These are phyloP conservation scores for Pyrenochaeta sp. DNA, from an alignment of 2,329 filamentous ascomycete species.

Conservation along the genomic window DNA sequence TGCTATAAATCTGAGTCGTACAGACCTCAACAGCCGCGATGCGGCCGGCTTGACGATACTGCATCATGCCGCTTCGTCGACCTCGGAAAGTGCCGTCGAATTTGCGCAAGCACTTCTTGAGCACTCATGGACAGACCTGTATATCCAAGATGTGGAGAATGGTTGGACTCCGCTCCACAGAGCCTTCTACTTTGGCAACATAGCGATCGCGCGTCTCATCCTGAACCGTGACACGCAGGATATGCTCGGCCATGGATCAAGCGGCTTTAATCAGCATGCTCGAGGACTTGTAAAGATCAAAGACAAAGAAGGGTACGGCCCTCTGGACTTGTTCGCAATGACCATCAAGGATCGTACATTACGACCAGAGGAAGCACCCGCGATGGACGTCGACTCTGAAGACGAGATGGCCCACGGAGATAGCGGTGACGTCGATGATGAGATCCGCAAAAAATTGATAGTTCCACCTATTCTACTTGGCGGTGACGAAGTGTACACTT, in stretches of 20 bases:
- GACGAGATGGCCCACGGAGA: conserved; percentile 56
- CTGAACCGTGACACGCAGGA: conserved; percentile 79
- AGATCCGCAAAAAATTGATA: conserved; percentile 33
- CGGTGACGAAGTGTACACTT: conserved; percentile 90
- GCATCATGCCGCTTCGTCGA: conserved; percentile 82
- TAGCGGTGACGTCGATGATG: conserved; percentile 54
- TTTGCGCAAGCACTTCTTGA: conserved; percentile 84
- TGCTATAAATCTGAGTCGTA: conserved; percentile 59
- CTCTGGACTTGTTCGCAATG: conserved; percentile 89
- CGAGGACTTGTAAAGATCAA: conserved; percentile 91
- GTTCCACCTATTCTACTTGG: conserved; percentile 52
- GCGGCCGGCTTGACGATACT: conserved; percentile 82
- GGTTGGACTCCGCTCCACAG: conserved; percentile 96
- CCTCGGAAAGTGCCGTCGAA: conserved; percentile 70
- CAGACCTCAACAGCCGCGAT: conserved; percentile 87
- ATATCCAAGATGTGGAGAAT: conserved; percentile 86
- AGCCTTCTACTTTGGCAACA: conserved; percentile 88
- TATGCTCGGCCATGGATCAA: conserved; percentile 67
- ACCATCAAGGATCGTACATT: conserved; percentile 84
- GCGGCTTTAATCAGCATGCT: conserved; percentile 67
- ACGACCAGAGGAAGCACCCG: conserved; percentile 47
- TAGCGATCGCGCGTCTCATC: conserved; percentile 82
- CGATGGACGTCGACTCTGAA: conserved; percentile 60
- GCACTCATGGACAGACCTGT: conserved; percentile 84
- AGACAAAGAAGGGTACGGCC: conserved; percentile 92